Evolutionary conservation across 2,329 filamentous ascomycete genomes (phyloP).

Genomic region (Rosellinia necatrix): DNA sequence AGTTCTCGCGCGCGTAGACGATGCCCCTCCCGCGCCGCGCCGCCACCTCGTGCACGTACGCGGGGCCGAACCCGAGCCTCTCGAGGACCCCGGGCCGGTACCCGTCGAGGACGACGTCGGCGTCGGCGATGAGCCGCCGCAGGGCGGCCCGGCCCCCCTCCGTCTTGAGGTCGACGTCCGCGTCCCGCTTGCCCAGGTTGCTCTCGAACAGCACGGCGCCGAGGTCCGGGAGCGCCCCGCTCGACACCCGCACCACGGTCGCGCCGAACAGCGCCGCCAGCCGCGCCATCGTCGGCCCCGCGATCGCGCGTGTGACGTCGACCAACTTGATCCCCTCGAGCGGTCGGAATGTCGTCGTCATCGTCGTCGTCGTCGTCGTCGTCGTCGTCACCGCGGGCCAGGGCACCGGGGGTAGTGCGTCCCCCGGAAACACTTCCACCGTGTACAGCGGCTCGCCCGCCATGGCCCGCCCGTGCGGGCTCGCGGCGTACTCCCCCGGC

Average conservation of each 20-base stretch:
- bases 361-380: no score
- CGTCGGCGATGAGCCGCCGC: constrained; percentile 35
- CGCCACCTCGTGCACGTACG: constrained; percentile 34
- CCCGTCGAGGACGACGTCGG: constrained; percentile 44
- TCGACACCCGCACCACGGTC: constrained; percentile 43
- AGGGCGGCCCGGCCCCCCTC: constrained; percentile 33
- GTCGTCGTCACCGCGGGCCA: constrained; percentile 32
- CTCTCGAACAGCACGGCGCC: constrained; percentile 41
- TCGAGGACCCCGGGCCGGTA: constrained; percentile 42
- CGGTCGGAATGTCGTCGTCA: constrained; percentile 32
- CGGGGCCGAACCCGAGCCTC: constrained; percentile 39
- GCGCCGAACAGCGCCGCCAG: constrained; percentile 42
- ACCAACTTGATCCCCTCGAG: constrained; percentile 43
- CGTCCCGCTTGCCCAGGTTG: constrained; percentile 43
- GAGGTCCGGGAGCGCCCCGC: constrained; percentile 39
- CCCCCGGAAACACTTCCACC: constrained; percentile 30
- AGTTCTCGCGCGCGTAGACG: constrained; percentile 44
- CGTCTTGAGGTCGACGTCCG: constrained; percentile 41
- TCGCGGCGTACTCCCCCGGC: constrained; percentile 41
- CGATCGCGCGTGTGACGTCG: constrained; percentile 44
- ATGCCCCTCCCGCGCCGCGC: constrained; percentile 36
- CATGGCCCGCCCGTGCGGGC: constrained; percentile 36
- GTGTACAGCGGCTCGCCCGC: constrained; percentile 36
- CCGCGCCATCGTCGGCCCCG: constrained; percentile 41
- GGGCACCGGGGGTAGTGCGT: constrained; percentile 33